Percentiles rank a stretch among this genome's conserved stretches.
Conservation (phyloP, 805 yeast species). For the Candida multigemmis region DNA sequence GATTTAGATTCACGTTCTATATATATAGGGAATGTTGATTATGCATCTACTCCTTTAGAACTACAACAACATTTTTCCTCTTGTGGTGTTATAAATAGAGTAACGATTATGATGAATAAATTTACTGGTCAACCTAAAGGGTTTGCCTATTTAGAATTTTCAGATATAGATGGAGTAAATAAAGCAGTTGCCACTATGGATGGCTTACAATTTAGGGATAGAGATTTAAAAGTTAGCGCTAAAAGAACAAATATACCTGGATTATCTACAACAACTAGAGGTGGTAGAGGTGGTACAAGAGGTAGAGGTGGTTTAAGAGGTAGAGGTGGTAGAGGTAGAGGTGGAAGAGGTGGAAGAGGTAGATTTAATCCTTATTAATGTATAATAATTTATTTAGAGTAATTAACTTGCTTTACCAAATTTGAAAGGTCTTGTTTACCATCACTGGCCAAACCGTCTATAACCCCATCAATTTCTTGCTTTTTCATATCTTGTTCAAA, state of each 20-base stretch:
- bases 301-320: conserved; percentile 30
- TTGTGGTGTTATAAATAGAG: conserved; percentile 70
- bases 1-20: conserved; percentile 72
- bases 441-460: conserved; percentile 36
- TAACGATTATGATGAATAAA: conserved; percentile 68
- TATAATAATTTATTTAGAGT: conserved; percentile 1
- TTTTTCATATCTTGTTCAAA: conserved; percentile 41
- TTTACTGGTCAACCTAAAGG: conserved; percentile 80
- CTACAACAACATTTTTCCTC: conserved; percentile 63
- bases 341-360: conserved; percentile 12
- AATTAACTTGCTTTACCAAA: conserved; percentile 7
- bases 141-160: conserved; percentile 78
- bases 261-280: conserved; percentile 23
- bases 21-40: conserved; percentile 82
- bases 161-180: conserved; percentile 54
- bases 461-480: conserved; percentile 43
- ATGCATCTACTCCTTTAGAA: conserved; percentile 69
- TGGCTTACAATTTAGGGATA: conserved; percentile 57
- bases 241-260: conserved; percentile 83
- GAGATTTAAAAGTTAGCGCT: conserved; percentile 64
- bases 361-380: conserved; percentile 12
- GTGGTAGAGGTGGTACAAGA: conserved; percentile 15
- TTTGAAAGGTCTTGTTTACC: conserved; percentile 17
- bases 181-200: conserved; percentile 55
- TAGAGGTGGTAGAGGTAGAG: conserved; percentile 9